These are phyloP conservation scores for Zarea fungicola DNA, from an alignment of 2,329 filamentous ascomycete species.

Conservation along the genomic window DNA sequence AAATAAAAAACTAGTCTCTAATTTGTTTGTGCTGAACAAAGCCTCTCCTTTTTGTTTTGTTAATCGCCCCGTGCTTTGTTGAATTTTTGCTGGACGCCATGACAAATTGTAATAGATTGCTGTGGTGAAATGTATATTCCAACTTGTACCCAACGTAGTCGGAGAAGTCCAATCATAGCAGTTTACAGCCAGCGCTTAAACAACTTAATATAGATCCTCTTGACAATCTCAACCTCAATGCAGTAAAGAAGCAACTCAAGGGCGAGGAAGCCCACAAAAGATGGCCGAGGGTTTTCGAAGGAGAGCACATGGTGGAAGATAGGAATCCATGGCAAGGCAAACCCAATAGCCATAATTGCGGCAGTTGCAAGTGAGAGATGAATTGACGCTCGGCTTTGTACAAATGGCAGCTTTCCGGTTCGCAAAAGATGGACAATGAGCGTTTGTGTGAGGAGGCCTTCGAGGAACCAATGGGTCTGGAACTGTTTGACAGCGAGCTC, in stretches of 20 bases:
- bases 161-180: no score
- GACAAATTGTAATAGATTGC: no score
- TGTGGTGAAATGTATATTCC: no score
- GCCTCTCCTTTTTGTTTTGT: no score
- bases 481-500: constrained; percentile 15
- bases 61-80: no score
- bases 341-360: constrained; percentile 22
- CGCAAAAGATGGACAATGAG: constrained; percentile 24
- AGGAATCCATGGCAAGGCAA: constrained; percentile 22
- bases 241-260: constrained; percentile 21
- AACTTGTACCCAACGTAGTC: no score
- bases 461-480: constrained; percentile 25
- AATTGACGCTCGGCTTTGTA: constrained; percentile 20
- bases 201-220: constrained; percentile 22
- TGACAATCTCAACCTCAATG: constrained; percentile 23
- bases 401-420: constrained; percentile 22
- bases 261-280: constrained; percentile 20
- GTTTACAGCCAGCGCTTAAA: constrained; percentile 24
- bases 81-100: no score
- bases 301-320: constrained; percentile 17
- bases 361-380: constrained; percentile 20
- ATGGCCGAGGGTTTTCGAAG: constrained; percentile 18
- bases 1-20: no score
- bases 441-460: constrained; percentile 25
- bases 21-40: no score